Conservation (phyloP, 257 asterid genomes). For the Nyctanthes arbortristis region DNA sequence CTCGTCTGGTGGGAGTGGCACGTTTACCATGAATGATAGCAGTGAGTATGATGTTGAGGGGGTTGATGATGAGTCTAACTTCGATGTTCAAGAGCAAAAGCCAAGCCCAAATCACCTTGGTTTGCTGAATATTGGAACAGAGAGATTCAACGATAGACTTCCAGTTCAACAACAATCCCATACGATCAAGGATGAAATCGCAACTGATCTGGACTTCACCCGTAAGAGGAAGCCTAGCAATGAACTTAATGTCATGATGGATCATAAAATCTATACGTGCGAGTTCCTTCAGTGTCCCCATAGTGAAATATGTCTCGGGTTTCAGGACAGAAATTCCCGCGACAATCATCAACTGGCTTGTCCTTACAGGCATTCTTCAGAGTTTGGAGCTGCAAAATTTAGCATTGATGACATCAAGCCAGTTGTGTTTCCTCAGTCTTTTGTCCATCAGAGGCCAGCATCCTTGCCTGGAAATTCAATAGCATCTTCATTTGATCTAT, state of each 20-base stretch:
- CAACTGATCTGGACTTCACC: conserved; percentile 52
- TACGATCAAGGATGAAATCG: conserved; percentile 42
- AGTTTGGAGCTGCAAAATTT: conserved; percentile 46
- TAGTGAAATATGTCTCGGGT: conserved; percentile 56
- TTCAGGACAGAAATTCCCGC: conserved; percentile 53
- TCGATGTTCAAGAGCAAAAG: conserved; percentile 69
- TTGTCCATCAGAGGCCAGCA: conserved; percentile 40
- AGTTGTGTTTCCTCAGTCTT: conserved; percentile 42
- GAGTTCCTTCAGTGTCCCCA: conserved; percentile 73
- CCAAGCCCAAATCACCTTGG: conserved; percentile 48
- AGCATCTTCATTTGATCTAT: conserved; percentile 44
- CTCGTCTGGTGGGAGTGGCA: conserved; percentile 51
- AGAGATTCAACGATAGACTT: conserved; percentile 40
- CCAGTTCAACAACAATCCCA: conserved; percentile 39
- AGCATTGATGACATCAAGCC: conserved; percentile 47
- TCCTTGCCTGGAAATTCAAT: conserved; percentile 24
- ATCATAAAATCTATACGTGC: conserved; percentile 64
- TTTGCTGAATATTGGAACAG: conserved; percentile 39
- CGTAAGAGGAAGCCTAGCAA: conserved; percentile 58
- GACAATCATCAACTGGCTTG: conserved; percentile 78
- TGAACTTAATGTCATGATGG: conserved; percentile 47
- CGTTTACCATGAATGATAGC: conserved; percentile 48
- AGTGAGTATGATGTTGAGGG: conserved; percentile 84
- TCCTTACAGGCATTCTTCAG: conserved; percentile 40
- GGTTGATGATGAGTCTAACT: conserved; percentile 44